Base-by-base conservation (phyloP, 306 rosid genomes). In the Amphicarpaea edgeworthii region DNA sequence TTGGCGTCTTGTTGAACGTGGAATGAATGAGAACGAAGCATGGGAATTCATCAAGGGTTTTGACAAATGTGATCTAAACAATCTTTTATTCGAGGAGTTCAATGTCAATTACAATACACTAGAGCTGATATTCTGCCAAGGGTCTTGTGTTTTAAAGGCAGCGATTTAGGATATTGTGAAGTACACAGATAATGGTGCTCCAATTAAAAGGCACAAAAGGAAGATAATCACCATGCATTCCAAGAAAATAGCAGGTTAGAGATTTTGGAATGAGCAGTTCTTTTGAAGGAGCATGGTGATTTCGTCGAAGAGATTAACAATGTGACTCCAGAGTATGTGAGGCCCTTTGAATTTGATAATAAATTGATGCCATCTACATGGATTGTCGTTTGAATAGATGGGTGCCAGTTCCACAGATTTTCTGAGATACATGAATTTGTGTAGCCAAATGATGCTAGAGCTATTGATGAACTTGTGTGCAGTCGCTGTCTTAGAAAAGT, bases 381-480 rank as follows among this genome's bases (percentile, higher is more conserved):
- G 93, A 78, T 90, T 54, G 91, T 85, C 7, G 79, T 90, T 81
- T 77, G 97, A 83, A 65, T 93, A 62, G 97, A 91, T 77, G 97
- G 97, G 16, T 93, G 97, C 78, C 96, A 88, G 77, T 91, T 93
- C 86, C 97, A 93, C 78, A 88, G 81, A 85, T 91, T 93, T 83
- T 78, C 93, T 12, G 93, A 91, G 45, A 59, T 76, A 75, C 94
- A 91, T 68, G 89, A 82, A 77, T 93, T 93, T 83, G 89, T 83
- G 84, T 91, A 93, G 85, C 98, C 96, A 6, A 93, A 91, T 83
- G 98, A 91, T 78, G 92, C 80, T 75, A 83, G 81, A 59, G 97
- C 97, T 76, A 87, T 91, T 91, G 79, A 91, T 93, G 98, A 93
- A 91, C 77, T 81, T 84, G 17, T 88, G 96, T 87, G 93, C 96